Percentiles rank a stretch among this genome's conserved stretches.
phyloP scores from a whole-genome alignment of 1,284 basidiomycete genomes.

The Heterobasidion parviporum region DNA sequence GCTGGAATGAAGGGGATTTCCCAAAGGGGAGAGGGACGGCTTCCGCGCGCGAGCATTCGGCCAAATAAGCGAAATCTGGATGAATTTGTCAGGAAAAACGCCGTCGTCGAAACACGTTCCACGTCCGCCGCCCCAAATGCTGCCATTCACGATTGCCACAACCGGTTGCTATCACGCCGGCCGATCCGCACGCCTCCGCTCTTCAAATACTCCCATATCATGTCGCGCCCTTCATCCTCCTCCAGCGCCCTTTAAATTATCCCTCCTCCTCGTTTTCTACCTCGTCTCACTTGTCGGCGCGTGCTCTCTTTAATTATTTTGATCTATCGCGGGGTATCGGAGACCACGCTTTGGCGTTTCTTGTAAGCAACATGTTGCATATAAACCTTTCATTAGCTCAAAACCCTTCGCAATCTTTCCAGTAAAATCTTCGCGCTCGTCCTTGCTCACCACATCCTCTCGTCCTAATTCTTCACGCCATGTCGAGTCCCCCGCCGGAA shows the following conservation, averaged over 20 bases:
- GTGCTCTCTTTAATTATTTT: constrained; percentile 8
- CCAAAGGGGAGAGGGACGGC: background rate
- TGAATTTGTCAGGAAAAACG: constrained; percentile 17
- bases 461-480: constrained; percentile 12
- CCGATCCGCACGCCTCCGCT: constrained; percentile 31
- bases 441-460: background rate
- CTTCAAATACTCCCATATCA: constrained; percentile 25
- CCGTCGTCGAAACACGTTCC: constrained; percentile 51
- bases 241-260: constrained; percentile 1
- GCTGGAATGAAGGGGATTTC: background rate
- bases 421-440: background rate
- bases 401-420: background rate
- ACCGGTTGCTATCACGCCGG: constrained; percentile 39
- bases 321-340: constrained; percentile 3
- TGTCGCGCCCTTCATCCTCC: constrained; percentile 16
- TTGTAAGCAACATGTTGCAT: background rate
- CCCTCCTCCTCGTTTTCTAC: constrained; percentile 17
- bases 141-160: constrained; percentile 29
- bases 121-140: constrained; percentile 40
- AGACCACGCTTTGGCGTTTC: background rate
- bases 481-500: constrained; percentile 32
- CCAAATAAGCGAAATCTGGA: constrained; percentile 13
- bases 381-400: background rate
- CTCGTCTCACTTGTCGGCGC: constrained; percentile 11
- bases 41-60: background rate